Conservation (phyloP, 768 basidiomycete genomes). For the Fomitopsis serialis region DNA sequence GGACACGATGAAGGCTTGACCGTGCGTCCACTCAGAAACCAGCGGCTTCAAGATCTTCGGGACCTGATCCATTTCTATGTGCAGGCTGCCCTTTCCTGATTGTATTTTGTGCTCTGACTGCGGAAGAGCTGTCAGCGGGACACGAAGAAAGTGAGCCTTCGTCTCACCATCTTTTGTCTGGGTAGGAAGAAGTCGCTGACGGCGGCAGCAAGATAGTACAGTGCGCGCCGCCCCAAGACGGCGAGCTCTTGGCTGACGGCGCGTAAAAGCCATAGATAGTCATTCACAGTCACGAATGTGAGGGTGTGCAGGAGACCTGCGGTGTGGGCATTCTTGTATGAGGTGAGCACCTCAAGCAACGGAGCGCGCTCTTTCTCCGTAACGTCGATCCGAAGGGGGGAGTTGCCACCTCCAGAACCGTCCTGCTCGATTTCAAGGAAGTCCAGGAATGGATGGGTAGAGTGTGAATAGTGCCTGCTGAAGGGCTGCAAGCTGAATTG, state of each 20-base stretch:
- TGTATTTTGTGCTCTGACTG: conserved; percentile 99
- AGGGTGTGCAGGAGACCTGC: conserved; percentile 76
- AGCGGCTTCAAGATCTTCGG: conserved; percentile 93
- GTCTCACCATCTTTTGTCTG: conserved; percentile 80
- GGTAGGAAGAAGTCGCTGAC: conserved; percentile 99
- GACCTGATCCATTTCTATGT: conserved; percentile 98
- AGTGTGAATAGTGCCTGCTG: conserved; percentile 96
- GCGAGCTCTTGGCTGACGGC: conserved; percentile 78
- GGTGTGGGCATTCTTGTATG: conserved; percentile 77
- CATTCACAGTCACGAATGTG: conserved; percentile 91
- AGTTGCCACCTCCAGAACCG: conserved; percentile 3
- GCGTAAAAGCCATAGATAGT: conserved; percentile 90
- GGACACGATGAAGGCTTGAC: conserved; percentile 85
- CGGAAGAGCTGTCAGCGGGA: too few species aligned
- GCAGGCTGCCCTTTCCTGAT: conserved; percentile 88
- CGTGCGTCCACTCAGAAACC: conserved; percentile 87
- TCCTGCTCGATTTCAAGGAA: conserved; percentile 65
- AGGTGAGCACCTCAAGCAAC: conserved; percentile 65
- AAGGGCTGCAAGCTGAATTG: conserved; percentile 98
- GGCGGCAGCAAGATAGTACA: conserved; percentile 98
- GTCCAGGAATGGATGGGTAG: conserved; percentile 96
- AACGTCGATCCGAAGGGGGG: conserved; percentile 45
- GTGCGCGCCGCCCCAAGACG: conserved; percentile 57
- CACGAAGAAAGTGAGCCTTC: too few species aligned
- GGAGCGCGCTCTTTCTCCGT: conserved; percentile 56